Evolutionary conservation across 768 basidiomycete genomes (phyloP), one percentile per base, ranked within the genome.

Genomic region (Russula brevipes): DNA sequence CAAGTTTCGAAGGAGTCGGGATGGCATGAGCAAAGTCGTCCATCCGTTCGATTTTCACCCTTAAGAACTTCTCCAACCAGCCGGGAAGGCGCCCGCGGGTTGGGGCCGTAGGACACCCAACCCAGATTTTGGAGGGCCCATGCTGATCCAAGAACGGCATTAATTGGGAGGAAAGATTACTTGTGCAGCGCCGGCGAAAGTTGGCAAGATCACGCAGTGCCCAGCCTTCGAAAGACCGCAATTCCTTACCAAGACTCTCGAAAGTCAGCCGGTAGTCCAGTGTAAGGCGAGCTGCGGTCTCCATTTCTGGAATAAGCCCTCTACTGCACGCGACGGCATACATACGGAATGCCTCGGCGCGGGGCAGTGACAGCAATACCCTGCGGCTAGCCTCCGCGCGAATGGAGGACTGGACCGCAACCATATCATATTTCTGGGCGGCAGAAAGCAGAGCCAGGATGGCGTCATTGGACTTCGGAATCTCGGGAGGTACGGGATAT

Each of bases 401-500:
- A 17, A 53, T 46, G 12, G 19, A 55, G 12, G 60, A 56, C 42
- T 42, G 60, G 11, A 61, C 47, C 11, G 45, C 3, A 10, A 1
- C 19, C 60, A 61, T 61, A 4, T 61, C 60, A 30, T 56, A 61
- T 42, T 61, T 61, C 33, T 61, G 19, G 19, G 46, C n/a, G 12
- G 60, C 54, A 24, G 60, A 24, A 4, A 61, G 60, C 1, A 61
- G 39, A 24, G 46, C 12, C 41, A 61, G 50, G 5, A 61, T 33
- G 2, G 33, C 30, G 31, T 61, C 54, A 2, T 6, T 3, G 3
- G 54, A 56, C 14, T 17, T 3, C 31, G 54, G 60, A 1, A 56
- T 35, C 5, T 41, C 54, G 1, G 54, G 19, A 5, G 38, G 39
- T 4, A 61, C 33, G 9, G 60, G 47, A 14, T 56, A 61, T 14